phyloP scores from a whole-genome alignment of 225 moss, liverwort and hornwort genomes.

The Straminergon stramineum region DNA sequence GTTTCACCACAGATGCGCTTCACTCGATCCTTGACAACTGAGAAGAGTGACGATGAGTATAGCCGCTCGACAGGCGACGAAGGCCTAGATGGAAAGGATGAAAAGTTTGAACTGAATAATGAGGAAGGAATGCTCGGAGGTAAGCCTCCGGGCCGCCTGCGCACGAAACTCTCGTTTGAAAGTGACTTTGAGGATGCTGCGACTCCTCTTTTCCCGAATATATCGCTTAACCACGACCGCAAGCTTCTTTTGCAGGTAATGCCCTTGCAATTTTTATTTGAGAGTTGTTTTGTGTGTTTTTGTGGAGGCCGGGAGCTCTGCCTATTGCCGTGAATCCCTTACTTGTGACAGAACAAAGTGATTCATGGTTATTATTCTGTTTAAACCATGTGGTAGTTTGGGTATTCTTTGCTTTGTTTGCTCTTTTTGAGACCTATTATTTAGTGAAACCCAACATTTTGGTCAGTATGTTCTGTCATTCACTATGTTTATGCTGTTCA shows the following conservation, averaged over 20 bases:
- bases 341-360: background rate
- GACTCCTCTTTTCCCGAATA: constrained; percentile 10
- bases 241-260: constrained; percentile 61
- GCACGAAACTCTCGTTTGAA: constrained; percentile 52
- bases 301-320: background rate
- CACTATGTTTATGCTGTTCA: background rate
- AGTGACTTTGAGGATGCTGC: constrained; percentile 15
- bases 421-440: background rate
- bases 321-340: background rate
- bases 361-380: background rate
- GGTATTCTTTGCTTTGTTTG: background rate
- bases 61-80: background rate
- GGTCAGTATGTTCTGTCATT: background rate
- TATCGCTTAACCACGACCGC: constrained; percentile 40
- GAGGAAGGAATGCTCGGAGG: background rate
- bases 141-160: constrained; percentile 63
- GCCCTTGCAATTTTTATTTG: background rate
- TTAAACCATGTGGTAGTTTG: background rate
- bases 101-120: background rate
- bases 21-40: constrained; percentile 59
- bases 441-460: background rate
- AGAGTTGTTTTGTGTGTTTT: background rate
- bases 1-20: constrained; percentile 88
- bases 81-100: background rate
- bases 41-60: constrained; percentile 14